These are phyloP conservation scores for Zygoascus tannicola DNA, from an alignment of 805 yeast genomes.

Conservation along the genomic window DNA sequence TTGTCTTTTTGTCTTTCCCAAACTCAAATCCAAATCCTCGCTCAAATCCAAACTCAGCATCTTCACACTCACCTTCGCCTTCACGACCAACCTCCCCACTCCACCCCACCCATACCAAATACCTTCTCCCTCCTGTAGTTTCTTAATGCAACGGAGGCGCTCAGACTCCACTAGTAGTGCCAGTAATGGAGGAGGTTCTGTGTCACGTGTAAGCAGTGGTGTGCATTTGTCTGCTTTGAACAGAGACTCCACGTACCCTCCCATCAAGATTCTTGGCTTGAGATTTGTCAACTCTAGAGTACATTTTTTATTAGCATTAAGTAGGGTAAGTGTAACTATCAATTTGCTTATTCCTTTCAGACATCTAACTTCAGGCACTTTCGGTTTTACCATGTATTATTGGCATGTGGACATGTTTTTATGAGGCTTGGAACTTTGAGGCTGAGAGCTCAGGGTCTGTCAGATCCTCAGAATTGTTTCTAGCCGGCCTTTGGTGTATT, in stretches of 20 bases:
- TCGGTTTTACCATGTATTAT: slow-evolving; percentile 60
- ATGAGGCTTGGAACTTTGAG: slow-evolving; percentile 27
- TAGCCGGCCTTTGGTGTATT: slow-evolving; percentile 87
- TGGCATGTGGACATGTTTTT: slow-evolving; percentile 34
- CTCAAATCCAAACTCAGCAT: too few relatives aligned
- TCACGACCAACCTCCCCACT: too few relatives aligned
- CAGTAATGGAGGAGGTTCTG: background rate
- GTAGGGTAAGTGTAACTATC: slow-evolving; percentile 33
- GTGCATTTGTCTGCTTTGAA: slow-evolving; percentile 7
- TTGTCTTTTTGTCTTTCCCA: too few relatives aligned
- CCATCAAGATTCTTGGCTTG: slow-evolving; percentile 53
- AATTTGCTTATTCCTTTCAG: background rate
- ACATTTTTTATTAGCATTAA: slow-evolving; percentile 65
- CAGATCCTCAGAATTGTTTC: slow-evolving; percentile 64
- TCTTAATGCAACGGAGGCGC: slow-evolving; percentile 1
- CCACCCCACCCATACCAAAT: too few relatives aligned
- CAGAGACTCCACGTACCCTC: slow-evolving; percentile 14
- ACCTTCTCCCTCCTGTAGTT: too few relatives aligned
- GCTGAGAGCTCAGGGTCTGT: slow-evolving; percentile 40
- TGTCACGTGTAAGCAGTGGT: slow-evolving; percentile 11
- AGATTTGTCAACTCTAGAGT: slow-evolving; percentile 66
- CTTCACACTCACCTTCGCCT: too few relatives aligned
- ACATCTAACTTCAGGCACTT: slow-evolving; percentile 36
- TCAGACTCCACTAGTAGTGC: slow-evolving; percentile 2
- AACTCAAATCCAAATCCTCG: too few relatives aligned